A percentile compares a stretch with the other conserved stretches of the same genome.
Evolutionary conservation across 176 grass and related monocot species (phyloP).

Genomic region (Thinopyrum elongatum): DNA sequence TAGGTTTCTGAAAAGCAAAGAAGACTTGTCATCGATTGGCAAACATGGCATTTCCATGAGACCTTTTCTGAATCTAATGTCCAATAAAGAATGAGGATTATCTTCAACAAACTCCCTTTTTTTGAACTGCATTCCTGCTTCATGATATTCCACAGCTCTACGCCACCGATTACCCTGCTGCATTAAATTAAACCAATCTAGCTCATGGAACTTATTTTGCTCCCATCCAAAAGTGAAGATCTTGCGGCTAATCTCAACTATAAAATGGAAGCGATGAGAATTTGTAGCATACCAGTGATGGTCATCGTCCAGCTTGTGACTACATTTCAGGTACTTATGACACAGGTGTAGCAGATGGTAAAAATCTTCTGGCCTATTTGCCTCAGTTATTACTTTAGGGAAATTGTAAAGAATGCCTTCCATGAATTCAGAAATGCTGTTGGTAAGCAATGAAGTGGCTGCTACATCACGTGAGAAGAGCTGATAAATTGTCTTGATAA

Average conservation of each 20-base stretch:
- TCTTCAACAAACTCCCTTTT: not conserved
- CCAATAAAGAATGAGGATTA: conserved; percentile 6
- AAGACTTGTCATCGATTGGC: conserved; percentile 12
- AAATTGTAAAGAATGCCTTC: not conserved
- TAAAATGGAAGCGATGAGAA: accelerated
- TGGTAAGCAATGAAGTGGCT: not conserved
- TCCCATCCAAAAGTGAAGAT: not conserved
- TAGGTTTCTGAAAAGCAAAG: conserved; percentile 24
- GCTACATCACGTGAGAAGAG: not conserved
- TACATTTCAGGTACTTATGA: not conserved
- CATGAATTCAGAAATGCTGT: not conserved
- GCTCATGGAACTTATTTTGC: not conserved
- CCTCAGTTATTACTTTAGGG: not conserved
- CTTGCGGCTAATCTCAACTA: not conserved
- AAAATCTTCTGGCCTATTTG: not conserved
- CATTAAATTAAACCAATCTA: not conserved
- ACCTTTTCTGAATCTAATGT: conserved; percentile 17
- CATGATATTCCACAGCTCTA: conserved; percentile 20
- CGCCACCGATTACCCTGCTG: not conserved
- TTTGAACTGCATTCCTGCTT: not conserved
- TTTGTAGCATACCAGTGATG: accelerated
- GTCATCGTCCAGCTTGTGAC: not conserved
- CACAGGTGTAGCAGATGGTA: conserved; percentile 9
- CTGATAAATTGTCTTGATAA: not conserved
- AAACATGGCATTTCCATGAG: conserved; percentile 11